Evolutionary conservation across 163 green algal genomes (phyloP).

Genomic region (Chlorella variabilis): DNA sequence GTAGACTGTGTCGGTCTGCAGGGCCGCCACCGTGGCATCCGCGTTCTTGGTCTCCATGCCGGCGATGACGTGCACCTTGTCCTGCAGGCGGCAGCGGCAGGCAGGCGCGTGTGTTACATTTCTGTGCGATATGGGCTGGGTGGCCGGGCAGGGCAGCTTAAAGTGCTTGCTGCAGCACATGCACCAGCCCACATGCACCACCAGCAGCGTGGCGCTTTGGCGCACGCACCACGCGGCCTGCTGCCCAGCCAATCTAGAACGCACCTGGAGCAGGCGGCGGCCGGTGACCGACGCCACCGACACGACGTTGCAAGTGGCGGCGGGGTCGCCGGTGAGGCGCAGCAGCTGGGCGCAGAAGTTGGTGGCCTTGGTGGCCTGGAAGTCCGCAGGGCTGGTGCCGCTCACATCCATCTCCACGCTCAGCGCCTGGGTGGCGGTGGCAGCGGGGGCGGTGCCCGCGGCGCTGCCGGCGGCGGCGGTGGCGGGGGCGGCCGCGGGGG

Average conservation of each 20-base stretch:
- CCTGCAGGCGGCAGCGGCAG: background rate
- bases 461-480: background rate
- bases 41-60: slow-evolving; percentile 15
- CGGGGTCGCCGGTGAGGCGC: slow-evolving; percentile 26
- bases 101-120: background rate
- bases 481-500: background rate
- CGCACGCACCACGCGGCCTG: too few species aligned
- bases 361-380: background rate
- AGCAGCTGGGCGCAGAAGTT: slow-evolving; percentile 32
- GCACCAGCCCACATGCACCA: too few species aligned
- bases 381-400: slow-evolving; percentile 11
- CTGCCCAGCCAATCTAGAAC: background rate
- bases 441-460: background rate
- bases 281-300: background rate
- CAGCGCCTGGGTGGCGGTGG: slow-evolving; percentile 6
- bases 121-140: too few species aligned
- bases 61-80: slow-evolving; percentile 27
- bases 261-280: slow-evolving; percentile 38
- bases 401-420: slow-evolving; percentile 23
- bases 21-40: slow-evolving; percentile 5
- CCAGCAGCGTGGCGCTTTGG: too few species aligned
- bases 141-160: too few species aligned
- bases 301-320: slow-evolving; percentile 34
- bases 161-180: too few species aligned
- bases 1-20: slow-evolving; percentile 22